phyloP scores from a whole-genome alignment of 148 eudicot genomes.

The Talinum fruticosum region DNA sequence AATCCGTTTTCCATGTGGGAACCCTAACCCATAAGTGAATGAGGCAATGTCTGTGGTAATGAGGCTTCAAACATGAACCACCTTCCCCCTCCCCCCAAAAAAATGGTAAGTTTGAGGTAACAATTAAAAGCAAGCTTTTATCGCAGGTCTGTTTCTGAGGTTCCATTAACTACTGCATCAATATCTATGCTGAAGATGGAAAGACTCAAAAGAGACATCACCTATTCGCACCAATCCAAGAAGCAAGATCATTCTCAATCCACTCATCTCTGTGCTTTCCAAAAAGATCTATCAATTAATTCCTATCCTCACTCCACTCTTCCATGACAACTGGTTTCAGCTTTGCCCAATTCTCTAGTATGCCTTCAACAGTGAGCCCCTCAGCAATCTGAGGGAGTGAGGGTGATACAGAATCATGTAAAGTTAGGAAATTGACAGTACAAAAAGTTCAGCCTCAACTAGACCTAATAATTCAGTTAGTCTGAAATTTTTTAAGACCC shows the following conservation, averaged over 20 bases:
- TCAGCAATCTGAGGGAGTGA: constrained; percentile 53
- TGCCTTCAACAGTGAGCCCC: constrained; percentile 72
- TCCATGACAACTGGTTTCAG: constrained; percentile 74
- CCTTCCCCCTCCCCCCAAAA: too few species aligned
- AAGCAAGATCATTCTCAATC: constrained; percentile 75
- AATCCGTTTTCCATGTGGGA: too few species aligned
- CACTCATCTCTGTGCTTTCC: constrained; percentile 95
- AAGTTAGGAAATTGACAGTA: background rate
- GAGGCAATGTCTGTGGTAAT: too few species aligned
- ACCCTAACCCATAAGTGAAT: too few species aligned
- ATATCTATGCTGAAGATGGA: constrained; percentile 3
- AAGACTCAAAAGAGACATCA: too few species aligned
- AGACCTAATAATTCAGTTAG: background rate
- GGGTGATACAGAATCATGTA: background rate
- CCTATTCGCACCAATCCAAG: constrained; percentile 99
- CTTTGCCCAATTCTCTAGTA: constrained; percentile 74
- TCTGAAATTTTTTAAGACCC: background rate
- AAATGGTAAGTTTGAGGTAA: background rate
- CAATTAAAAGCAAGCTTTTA: background rate
- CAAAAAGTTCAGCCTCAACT: background rate
- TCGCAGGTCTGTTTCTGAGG: background rate
- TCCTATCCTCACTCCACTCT: constrained; percentile 77
- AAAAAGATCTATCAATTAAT: constrained; percentile 68
- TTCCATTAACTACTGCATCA: background rate
- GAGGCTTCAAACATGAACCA: too few species aligned